Percentiles rank a stretch among this genome's conserved stretches.
These are phyloP conservation scores for Chaetoceros muelleri DNA, from an alignment of 108 stramenopile species.

Conservation along the genomic window DNA sequence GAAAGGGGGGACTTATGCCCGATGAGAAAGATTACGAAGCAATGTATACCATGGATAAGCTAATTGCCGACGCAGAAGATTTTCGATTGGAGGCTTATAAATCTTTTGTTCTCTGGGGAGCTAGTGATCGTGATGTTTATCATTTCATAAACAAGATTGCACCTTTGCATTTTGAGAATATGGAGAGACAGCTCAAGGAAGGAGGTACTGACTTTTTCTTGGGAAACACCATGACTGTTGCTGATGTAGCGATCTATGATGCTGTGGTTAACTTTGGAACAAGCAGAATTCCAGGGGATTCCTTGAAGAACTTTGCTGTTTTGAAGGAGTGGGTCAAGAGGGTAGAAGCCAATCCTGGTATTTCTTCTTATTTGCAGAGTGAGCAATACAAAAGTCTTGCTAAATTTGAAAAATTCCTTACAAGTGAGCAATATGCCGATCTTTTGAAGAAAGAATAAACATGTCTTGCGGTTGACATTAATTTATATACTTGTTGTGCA, in stretches of 20 bases:
- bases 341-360: slow-evolving; percentile 3
- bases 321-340: neutral
- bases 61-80: slow-evolving; percentile 16
- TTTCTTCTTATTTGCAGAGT: neutral
- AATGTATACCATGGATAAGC: slow-evolving; percentile 13
- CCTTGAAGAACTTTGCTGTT: neutral
- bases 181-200: slow-evolving; percentile 6
- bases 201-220: neutral
- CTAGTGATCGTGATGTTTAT: neutral
- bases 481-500: too few relatives aligned
- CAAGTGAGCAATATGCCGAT: too few relatives aligned
- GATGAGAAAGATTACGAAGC: neutral
- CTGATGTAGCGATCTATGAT: slow-evolving; percentile 9
- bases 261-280: slow-evolving; percentile 1
- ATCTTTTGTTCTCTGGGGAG: slow-evolving; percentile 15
- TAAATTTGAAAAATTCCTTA: neutral
- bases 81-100: slow-evolving; percentile 14
- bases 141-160: neutral
- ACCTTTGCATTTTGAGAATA: neutral
- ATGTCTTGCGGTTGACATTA: too few relatives aligned
- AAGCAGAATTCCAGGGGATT: neutral
- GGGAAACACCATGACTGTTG: slow-evolving; percentile 7
- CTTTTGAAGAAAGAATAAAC: too few relatives aligned
- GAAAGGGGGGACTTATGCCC: slow-evolving; percentile 16
- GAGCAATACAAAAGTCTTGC: neutral